phyloP scores from a whole-genome alignment of 768 basidiomycete genomes.

The Lepiota brunneoincarnata region DNA sequence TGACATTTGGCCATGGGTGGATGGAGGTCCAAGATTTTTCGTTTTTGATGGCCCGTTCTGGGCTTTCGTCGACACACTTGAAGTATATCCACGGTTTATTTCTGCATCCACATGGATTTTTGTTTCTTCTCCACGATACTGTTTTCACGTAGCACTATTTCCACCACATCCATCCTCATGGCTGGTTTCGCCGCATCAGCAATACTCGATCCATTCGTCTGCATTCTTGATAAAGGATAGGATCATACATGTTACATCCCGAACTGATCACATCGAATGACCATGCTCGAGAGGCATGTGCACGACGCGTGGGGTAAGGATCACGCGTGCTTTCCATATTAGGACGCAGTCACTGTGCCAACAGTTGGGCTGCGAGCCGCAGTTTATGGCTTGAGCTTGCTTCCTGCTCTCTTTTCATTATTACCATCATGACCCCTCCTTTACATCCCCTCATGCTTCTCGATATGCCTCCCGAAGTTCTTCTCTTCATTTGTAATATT shows the following conservation, averaged over 20 bases:
- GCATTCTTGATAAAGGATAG: constrained; percentile 9
- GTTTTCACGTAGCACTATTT: constrained; percentile 9
- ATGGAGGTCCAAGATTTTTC: too few species aligned
- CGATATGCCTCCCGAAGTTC: constrained; percentile 51
- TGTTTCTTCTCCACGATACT: background rate
- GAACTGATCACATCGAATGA: background rate
- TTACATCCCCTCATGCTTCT: constrained; percentile 19
- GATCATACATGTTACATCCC: background rate
- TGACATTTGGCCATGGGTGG: background rate
- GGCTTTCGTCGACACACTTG: background rate
- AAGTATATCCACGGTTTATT: background rate
- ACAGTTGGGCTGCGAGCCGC: constrained; percentile 9
- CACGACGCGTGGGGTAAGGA: background rate
- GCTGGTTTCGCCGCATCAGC: constrained; percentile 4
- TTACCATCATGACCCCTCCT: constrained; percentile 14
- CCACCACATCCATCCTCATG: background rate
- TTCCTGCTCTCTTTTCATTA: constrained; percentile 4
- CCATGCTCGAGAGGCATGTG: background rate
- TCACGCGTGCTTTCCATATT: constrained; percentile 5
- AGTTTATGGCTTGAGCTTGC: constrained; percentile 5
- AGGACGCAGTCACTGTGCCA: constrained; percentile 7
- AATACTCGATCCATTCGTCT: background rate
- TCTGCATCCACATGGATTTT: background rate
- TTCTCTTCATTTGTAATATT: constrained; percentile 56
- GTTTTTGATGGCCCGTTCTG: too few species aligned